Percentiles rank a stretch among this genome's conserved stretches.
Evolutionary conservation across 306 rosid species (phyloP).

Genomic region (Quillaja saponaria): DNA sequence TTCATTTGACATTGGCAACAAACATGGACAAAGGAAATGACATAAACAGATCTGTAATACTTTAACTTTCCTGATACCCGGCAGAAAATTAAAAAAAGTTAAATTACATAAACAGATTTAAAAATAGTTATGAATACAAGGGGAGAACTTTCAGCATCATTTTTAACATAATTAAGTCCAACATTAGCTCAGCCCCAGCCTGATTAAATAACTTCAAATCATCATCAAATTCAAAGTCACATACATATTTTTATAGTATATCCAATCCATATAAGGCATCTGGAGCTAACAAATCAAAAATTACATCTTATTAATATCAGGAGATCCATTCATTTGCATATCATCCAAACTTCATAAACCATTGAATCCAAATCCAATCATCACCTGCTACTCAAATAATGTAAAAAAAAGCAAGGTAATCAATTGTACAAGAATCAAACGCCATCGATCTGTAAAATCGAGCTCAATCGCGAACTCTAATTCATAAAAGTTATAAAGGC

Average conservation of each 20-base stretch:
- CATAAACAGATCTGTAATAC: neutral
- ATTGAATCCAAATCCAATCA: conserved; percentile 25
- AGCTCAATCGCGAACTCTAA: neutral
- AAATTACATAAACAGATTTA: conserved; percentile 3
- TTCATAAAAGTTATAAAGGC: too few species aligned
- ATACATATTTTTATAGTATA: too few species aligned
- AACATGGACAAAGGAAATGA: neutral
- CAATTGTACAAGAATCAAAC: too few species aligned
- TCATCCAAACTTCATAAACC: conserved; percentile 16
- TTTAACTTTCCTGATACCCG: neutral
- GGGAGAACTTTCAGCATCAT: neutral
- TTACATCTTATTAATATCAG: too few species aligned
- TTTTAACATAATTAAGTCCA: neutral
- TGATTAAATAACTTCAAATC: conserved; percentile 4
- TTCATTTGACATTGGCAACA: neutral
- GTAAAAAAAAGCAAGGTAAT: conserved; percentile 1
- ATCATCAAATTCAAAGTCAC: conserved; percentile 17
- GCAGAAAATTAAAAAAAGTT: conserved; percentile 1
- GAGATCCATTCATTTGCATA: too few species aligned
- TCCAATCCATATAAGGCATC: too few species aligned
- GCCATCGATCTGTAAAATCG: too few species aligned
- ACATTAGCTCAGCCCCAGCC: conserved; percentile 31
- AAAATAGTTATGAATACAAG: conserved; percentile 9
- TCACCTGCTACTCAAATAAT: conserved; percentile 29
- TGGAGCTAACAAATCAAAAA: too few species aligned